Percentiles rank a stretch among this genome's conserved stretches.
Conservation (phyloP, 257 asterid genomes). For the Nicotiana obtusifolia region DNA sequence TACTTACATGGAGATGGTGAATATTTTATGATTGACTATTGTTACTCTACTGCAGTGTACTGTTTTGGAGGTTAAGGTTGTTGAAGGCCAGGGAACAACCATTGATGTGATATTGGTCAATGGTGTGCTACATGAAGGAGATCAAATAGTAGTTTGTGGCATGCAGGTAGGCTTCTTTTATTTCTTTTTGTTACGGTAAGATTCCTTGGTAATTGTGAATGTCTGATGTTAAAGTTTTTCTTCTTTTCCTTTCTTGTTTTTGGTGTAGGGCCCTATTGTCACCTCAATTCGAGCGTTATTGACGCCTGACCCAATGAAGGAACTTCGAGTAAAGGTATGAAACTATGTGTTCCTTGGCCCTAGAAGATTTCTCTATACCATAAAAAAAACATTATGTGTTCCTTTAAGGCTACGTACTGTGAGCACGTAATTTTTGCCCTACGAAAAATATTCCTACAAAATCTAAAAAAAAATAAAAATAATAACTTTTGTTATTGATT, state of each 20-base stretch:
- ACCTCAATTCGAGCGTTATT: conserved; percentile 82
- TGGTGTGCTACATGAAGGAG: conserved; percentile 96
- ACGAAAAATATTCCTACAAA: no score
- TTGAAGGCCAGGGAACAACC: conserved; percentile 97
- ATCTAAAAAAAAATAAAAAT: no score
- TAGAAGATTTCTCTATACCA: no score
- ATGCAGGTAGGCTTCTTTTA: conserved; percentile 50
- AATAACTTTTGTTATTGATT: no score
- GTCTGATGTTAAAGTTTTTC: neutral
- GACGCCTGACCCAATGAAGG: conserved; percentile 99
- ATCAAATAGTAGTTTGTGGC: conserved; percentile 88
- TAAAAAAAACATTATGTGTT: no score
- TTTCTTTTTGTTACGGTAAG: conserved; percentile 1
- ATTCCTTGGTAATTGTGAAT: neutral
- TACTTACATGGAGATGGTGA: neutral
- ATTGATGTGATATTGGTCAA: conserved; percentile 85
- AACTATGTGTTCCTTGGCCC: neutral
- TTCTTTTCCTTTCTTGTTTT: neutral
- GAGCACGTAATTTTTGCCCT: no score
- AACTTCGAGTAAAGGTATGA: conserved; percentile 87
- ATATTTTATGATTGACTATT: conserved; percentile 15
- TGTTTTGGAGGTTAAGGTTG: conserved; percentile 93
- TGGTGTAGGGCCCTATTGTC: conserved; percentile 73
- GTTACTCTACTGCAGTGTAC: conserved; percentile 59
- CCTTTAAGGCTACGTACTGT: neutral